phyloP scores from a whole-genome alignment of 2,329 filamentous ascomycete species.

The Monilinia aucupariae region DNA sequence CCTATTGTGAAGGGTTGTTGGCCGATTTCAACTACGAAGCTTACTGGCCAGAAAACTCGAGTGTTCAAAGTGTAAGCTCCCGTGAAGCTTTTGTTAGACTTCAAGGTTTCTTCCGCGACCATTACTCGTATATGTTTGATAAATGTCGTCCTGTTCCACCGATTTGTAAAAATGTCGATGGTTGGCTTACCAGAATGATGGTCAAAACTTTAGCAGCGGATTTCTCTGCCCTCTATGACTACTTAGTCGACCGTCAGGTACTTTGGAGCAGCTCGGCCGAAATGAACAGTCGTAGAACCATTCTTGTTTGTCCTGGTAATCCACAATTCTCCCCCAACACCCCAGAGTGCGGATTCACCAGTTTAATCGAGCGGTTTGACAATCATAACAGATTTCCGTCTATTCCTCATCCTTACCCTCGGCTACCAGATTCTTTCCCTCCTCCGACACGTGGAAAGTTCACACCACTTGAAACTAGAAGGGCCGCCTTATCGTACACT shows the following conservation, averaged over 20 bases:
- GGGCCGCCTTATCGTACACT: constrained; percentile 46
- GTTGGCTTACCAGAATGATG: constrained; percentile 57
- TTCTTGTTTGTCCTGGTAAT: constrained; percentile 50
- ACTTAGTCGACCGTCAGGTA: constrained; percentile 62
- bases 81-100: constrained; percentile 52
- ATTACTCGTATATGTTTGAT: constrained; percentile 53
- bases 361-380: constrained; percentile 62
- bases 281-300: constrained; percentile 57
- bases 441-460: constrained; percentile 22
- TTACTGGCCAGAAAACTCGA: constrained; percentile 48
- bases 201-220: constrained; percentile 55
- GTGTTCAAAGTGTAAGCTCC: constrained; percentile 31
- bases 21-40: constrained; percentile 54
- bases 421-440: constrained; percentile 51
- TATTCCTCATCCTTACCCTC: constrained; percentile 61
- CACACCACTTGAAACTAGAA: constrained; percentile 29
- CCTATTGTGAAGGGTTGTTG: constrained; percentile 58
- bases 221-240: constrained; percentile 65
- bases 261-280: constrained; percentile 60
- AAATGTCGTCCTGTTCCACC: constrained; percentile 53
- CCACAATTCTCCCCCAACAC: constrained; percentile 42
- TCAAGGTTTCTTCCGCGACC: constrained; percentile 52
- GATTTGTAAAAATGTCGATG: constrained; percentile 42
- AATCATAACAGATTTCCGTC: constrained; percentile 57
- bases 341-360: constrained; percentile 55